Conservation (phyloP, 2,329 filamentous ascomycete genomes). For the Cordyceps tenuipes region DNA sequence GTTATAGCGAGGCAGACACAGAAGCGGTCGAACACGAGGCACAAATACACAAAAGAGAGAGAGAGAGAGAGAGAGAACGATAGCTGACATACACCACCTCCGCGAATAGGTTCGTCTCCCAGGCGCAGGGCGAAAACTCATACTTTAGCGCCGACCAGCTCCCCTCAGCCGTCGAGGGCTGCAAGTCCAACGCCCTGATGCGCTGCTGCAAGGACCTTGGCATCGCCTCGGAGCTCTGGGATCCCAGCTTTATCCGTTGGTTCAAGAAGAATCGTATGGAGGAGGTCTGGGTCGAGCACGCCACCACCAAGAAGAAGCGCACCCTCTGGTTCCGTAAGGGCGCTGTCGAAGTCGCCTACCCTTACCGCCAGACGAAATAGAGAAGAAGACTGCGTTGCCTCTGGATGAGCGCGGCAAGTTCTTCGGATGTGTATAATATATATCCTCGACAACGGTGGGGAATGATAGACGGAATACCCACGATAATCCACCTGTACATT, state of each 20-base stretch:
- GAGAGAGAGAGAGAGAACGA: not conserved
- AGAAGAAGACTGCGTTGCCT: not conserved
- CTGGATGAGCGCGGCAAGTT: not conserved
- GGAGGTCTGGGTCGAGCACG: constrained; percentile 86
- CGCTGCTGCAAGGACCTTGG: constrained; percentile 97
- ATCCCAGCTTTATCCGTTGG: constrained; percentile 78
- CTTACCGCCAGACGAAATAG: constrained; percentile 37
- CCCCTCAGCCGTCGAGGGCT: constrained; percentile 89
- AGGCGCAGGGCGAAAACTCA: constrained; percentile 88
- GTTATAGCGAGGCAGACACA: not conserved
- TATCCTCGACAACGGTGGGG: not conserved
- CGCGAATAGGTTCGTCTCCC: constrained; percentile 67
- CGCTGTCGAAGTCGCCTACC: constrained; percentile 62
- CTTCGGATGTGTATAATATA: not conserved
- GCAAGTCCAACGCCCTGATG: constrained; percentile 96
- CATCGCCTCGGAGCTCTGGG: constrained; percentile 92
- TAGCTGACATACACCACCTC: not conserved
- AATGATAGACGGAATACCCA: not conserved
- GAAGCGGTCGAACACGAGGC: not conserved
- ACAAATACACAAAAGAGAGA: not conserved
- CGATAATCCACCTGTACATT: constrained; percentile 13
- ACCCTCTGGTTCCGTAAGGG: constrained; percentile 77
- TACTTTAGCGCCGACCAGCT: constrained; percentile 89
- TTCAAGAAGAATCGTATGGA: constrained; percentile 69
- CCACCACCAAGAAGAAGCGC: constrained; percentile 75